A percentile compares a stretch with the other conserved stretches of the same genome.
Evolutionary conservation across 257 asterid species (phyloP).

Genomic region (Penstemon eatonii): DNA sequence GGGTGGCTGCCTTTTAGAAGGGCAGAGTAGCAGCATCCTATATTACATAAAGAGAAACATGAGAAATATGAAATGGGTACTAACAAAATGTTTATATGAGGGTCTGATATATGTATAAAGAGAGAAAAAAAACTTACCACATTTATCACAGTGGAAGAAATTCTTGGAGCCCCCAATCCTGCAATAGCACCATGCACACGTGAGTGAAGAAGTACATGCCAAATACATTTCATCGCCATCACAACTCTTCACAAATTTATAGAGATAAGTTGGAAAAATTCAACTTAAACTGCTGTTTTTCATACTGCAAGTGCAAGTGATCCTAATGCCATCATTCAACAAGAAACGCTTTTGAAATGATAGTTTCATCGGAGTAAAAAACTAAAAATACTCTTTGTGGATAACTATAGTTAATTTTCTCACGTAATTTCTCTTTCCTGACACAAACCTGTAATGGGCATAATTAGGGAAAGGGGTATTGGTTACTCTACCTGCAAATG

Average conservation of each 20-base stretch:
- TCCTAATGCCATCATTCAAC: neutral
- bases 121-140: slow-evolving; percentile 45
- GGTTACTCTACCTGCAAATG: slow-evolving; percentile 71
- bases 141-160: slow-evolving; percentile 67
- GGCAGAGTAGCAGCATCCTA: slow-evolving; percentile 53
- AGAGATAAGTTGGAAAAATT: neutral
- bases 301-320: neutral
- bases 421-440: neutral
- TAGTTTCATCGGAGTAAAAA: neutral
- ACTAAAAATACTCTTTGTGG: slow-evolving; percentile 9
- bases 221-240: slow-evolving; percentile 1
- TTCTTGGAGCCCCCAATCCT: slow-evolving; percentile 74
- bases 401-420: neutral
- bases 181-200: slow-evolving; percentile 26
- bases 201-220: slow-evolving; percentile 4
- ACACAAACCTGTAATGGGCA: neutral
- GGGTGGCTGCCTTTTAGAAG: slow-evolving; percentile 60
- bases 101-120: neutral
- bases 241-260: neutral
- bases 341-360: neutral
- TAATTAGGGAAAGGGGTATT: neutral
- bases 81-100: slow-evolving; percentile 17
- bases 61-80: slow-evolving; percentile 9
- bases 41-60: neutral
- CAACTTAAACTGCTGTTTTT: neutral